These are phyloP conservation scores for Magnusiomyces ingens DNA, from an alignment of 1,139 yeast species.

Conservation along the genomic window DNA sequence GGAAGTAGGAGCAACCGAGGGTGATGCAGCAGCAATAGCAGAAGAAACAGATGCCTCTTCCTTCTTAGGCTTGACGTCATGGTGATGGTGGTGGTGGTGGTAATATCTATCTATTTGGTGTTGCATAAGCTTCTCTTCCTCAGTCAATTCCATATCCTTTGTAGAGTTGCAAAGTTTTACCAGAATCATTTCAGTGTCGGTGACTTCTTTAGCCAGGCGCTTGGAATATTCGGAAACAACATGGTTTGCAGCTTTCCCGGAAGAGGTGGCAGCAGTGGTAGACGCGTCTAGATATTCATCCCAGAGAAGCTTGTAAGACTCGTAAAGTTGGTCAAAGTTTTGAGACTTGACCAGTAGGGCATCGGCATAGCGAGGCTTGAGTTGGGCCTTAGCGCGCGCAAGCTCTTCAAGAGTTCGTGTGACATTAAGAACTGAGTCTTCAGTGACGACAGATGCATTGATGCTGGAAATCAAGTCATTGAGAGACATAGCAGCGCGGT, in stretches of 20 bases:
- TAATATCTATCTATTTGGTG: background rate
- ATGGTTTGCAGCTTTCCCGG: constrained; percentile 5
- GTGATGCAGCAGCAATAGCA: background rate
- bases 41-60: background rate
- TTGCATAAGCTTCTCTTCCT: background rate
- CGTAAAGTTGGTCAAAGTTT: constrained; percentile 18
- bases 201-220: constrained; percentile 13
- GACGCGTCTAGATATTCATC: constrained; percentile 14
- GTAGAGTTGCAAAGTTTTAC: constrained; percentile 14
- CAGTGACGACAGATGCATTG: constrained; percentile 27
- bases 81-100: background rate
- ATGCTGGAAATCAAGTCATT: constrained; percentile 27
- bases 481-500: constrained; percentile 24
- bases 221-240: constrained; percentile 13
- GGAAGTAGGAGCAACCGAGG: background rate
- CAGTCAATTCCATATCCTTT: constrained; percentile 2
- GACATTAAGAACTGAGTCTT: constrained; percentile 21
- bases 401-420: constrained; percentile 19
- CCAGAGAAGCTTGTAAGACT: constrained; percentile 15
- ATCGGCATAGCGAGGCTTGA: constrained; percentile 19
- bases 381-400: constrained; percentile 17
- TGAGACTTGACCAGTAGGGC: constrained; percentile 22
- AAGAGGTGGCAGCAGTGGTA: constrained; percentile 5
- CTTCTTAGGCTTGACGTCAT: background rate
- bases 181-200: constrained; percentile 15